Percentiles rank a stretch among this genome's conserved stretches.
phyloP scores from a whole-genome alignment of 495 filamentous ascomycete species.

The Talaromyces wortmannii region DNA sequence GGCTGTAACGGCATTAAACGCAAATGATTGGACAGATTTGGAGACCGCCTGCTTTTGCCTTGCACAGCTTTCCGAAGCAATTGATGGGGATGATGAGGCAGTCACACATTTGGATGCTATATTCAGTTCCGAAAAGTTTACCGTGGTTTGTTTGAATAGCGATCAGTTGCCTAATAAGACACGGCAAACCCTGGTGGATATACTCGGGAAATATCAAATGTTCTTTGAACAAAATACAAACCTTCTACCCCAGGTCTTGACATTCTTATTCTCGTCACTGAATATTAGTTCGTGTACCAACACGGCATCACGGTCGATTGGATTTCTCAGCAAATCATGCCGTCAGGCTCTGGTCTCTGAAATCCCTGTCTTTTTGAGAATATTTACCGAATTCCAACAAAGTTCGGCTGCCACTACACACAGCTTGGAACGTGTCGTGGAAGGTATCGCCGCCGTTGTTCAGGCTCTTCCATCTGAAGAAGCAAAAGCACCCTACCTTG shows the following conservation, averaged over 20 bases:
- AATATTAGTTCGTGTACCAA: slow-evolving; percentile 57
- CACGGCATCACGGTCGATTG: slow-evolving; percentile 74
- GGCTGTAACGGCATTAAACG: slow-evolving; percentile 50
- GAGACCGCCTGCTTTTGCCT: slow-evolving; percentile 80
- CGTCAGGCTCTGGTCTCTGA: slow-evolving; percentile 63
- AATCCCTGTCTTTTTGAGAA: slow-evolving; percentile 67
- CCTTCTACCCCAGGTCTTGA: slow-evolving; percentile 67
- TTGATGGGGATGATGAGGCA: slow-evolving; percentile 56
- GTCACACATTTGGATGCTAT: slow-evolving; percentile 63
- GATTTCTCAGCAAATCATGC: slow-evolving; percentile 73
- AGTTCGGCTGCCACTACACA: slow-evolving; percentile 56
- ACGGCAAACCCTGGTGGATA: slow-evolving; percentile 68
- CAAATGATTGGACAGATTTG: slow-evolving; percentile 63
- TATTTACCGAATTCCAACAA: slow-evolving; percentile 60
- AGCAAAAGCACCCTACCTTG: slow-evolving; percentile 53
- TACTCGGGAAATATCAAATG: slow-evolving; percentile 71
- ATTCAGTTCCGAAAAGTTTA: slow-evolving; percentile 57
- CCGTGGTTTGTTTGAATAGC: slow-evolving; percentile 46
- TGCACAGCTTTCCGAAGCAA: slow-evolving; percentile 65
- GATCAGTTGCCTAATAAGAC: slow-evolving; percentile 56
- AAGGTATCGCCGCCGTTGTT: slow-evolving; percentile 77
- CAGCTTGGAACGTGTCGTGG: slow-evolving; percentile 74
- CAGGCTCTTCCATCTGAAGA: slow-evolving; percentile 65
- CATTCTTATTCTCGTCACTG: slow-evolving; percentile 74
- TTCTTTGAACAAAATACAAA: slow-evolving; percentile 73